Evolutionary conservation across 164 flowering plant species (phyloP).

Genomic region (Magnolia officinalis): DNA sequence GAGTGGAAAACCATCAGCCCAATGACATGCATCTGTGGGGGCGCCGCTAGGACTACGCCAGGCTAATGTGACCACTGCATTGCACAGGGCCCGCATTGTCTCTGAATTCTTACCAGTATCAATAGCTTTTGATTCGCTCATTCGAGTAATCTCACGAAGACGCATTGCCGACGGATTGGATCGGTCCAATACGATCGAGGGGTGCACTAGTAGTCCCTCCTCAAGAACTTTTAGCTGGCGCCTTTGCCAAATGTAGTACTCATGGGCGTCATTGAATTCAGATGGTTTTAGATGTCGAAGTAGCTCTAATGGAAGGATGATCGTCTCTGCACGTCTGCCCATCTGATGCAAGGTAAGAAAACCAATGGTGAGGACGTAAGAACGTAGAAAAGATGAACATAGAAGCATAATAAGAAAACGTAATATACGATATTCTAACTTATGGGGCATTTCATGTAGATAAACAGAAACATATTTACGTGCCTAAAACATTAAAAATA

Average conservation of each 20-base stretch:
- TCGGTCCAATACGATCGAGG: slow-evolving; percentile 54
- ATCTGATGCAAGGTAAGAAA: slow-evolving; percentile 28
- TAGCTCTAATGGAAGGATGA: slow-evolving; percentile 90
- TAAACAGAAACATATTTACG: not conserved
- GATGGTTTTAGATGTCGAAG: slow-evolving; percentile 90
- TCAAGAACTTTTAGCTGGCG: slow-evolving; percentile 80
- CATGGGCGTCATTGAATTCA: slow-evolving; percentile 60
- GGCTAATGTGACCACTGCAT: slow-evolving; percentile 56
- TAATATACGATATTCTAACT: not conserved
- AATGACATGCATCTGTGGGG: slow-evolving; percentile 66
- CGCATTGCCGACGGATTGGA: slow-evolving; percentile 48
- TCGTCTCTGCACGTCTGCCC: slow-evolving; percentile 81
- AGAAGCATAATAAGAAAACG: not conserved
- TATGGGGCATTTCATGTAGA: not conserved
- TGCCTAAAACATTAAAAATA: too few species aligned
- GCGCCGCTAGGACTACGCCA: slow-evolving; percentile 57
- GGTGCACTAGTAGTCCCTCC: slow-evolving; percentile 67
- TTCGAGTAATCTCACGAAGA: slow-evolving; percentile 49
- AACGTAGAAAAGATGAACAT: not conserved
- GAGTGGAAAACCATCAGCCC: slow-evolving; percentile 93
- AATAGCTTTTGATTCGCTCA: slow-evolving; percentile 45
- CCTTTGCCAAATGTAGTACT: slow-evolving; percentile 81
- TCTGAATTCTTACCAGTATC: slow-evolving; percentile 82
- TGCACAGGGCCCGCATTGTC: slow-evolving; percentile 57
- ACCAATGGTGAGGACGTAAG: not conserved